A percentile compares a stretch with the other conserved stretches of the same genome.
phyloP scores from a whole-genome alignment of 257 asterid genomes.

The Nicotiana noctiflora region DNA sequence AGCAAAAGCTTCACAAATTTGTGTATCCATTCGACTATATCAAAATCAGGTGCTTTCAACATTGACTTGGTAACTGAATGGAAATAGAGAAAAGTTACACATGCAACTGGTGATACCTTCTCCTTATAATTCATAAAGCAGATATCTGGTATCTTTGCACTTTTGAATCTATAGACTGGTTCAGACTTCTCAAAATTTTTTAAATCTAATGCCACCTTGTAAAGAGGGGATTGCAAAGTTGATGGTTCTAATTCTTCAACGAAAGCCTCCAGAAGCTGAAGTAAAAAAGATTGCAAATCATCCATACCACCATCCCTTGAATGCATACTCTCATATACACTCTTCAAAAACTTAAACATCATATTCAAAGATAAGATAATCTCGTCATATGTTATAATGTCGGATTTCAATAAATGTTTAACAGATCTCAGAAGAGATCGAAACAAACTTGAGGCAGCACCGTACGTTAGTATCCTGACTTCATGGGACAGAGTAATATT shows the following conservation, averaged over 20 bases:
- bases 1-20: constrained; percentile 35
- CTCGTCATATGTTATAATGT: constrained; percentile 42
- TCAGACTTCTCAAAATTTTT: constrained; percentile 27
- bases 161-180: constrained; percentile 23
- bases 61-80: constrained; percentile 34
- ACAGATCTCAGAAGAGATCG: constrained; percentile 52
- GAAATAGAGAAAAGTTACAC: constrained; percentile 43
- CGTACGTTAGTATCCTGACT: constrained; percentile 27
- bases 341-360: constrained; percentile 42
- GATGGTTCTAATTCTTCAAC: constrained; percentile 52
- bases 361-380: constrained; percentile 47
- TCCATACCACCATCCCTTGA: constrained; percentile 22
- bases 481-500: constrained; percentile 25
- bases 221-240: constrained; percentile 59
- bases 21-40: constrained; percentile 30
- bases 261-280: constrained; percentile 46
- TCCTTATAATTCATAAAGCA: constrained; percentile 32
- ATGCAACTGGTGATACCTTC: constrained; percentile 47
- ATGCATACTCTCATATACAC: constrained; percentile 27
- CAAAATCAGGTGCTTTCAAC: constrained; percentile 26
- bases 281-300: constrained; percentile 28
- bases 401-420: constrained; percentile 32
- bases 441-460: constrained; percentile 52
- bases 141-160: constrained; percentile 19
- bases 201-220: constrained; percentile 43